These are phyloP conservation scores for Calonectria naviculata DNA, from an alignment of 2,329 filamentous ascomycete species.

Conservation along the genomic window DNA sequence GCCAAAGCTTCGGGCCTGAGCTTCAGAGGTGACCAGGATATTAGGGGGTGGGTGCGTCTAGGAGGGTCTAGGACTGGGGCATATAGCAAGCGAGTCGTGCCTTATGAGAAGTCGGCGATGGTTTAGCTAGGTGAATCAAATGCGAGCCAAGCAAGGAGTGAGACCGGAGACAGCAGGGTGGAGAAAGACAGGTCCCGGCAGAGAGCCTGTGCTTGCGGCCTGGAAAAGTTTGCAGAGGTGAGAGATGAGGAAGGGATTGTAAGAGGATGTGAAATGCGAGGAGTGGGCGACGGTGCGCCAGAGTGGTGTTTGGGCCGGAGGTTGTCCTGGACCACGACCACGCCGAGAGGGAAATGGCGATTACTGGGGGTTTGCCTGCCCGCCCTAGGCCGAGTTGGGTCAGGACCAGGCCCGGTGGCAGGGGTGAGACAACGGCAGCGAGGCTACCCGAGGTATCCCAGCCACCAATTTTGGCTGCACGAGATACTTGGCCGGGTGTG, in stretches of 20 bases:
- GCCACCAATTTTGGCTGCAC: not conserved
- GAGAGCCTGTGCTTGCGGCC: not conserved
- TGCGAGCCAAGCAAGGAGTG: not conserved
- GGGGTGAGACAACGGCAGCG: conserved; percentile 22
- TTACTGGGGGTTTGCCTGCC: conserved; percentile 33
- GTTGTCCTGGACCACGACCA: conserved; percentile 28
- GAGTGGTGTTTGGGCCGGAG: conserved; percentile 40
- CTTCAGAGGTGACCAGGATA: conserved; percentile 22
- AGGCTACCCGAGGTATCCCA: conserved; percentile 24
- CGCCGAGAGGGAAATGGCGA: conserved; percentile 37
- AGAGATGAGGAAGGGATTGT: conserved; percentile 24
- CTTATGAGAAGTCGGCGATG: conserved; percentile 1
- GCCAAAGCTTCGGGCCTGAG: conserved; percentile 25
- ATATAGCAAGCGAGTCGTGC: conserved; percentile 1
- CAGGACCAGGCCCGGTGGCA: conserved; percentile 29
- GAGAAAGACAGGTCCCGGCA: not conserved
- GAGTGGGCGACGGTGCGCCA: conserved; percentile 32
- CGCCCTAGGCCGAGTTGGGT: conserved; percentile 12
- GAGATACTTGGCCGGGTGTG: conserved; percentile 30
- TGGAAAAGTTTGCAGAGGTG: conserved; percentile 11
- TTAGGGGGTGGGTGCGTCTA: conserved; percentile 21
- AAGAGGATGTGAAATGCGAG: conserved; percentile 31
- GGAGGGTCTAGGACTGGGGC: conserved; percentile 4
- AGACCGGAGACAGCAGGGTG: not conserved
- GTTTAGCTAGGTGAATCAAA: not conserved